Evolutionary conservation across 306 rosid species (phyloP), one percentile per base, ranked within the genome.

Genomic region (Purshia tridentata): DNA sequence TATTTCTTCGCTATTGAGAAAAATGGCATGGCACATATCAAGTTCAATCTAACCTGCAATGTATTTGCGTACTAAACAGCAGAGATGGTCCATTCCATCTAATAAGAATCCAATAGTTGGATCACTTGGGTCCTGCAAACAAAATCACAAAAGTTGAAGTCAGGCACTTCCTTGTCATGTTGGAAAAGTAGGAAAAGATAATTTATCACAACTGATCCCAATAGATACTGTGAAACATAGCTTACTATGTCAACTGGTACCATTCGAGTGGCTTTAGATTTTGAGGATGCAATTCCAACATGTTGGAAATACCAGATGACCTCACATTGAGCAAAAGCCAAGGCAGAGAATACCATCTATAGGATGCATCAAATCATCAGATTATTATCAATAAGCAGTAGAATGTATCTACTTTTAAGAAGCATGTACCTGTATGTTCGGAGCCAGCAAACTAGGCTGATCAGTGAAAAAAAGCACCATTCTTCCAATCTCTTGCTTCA

Each of bases 321-420:
- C 85, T 94, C 98, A 83, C 88, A 91, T 71, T 94, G 98, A 70
- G 98, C 92, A 69, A 94, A 94, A 79, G 96, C 96, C 96, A 94
- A 83, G 63, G 98, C 98, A 75, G 98, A 91, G 85, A 91, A 94
- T 81, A 94, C 96, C 97, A 94, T 94, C 98, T 94, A 95, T 62
- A 12, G 41, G 54, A 87, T 69, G 62, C 70, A 81, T 72, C 42
- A 76, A 59, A 73, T 74, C 71, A 79, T 72, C 73, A 82, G 55
- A 68, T n/a, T 61, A 75, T 51, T 58, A 47, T 59, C 65, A 65
- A 20, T 22, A 53, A 67, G 72, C 62, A 52, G 41, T 55, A 23
- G n/a, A 20, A 40, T 13, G 69, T 60, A 47, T 22, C 15, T 59
- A 29, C 35, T 29, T 29, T 29, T 29, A 29, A 29, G 35, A 29